Conservation (phyloP, 257 asterid genomes). For the Nicotiana paniculata region DNA sequence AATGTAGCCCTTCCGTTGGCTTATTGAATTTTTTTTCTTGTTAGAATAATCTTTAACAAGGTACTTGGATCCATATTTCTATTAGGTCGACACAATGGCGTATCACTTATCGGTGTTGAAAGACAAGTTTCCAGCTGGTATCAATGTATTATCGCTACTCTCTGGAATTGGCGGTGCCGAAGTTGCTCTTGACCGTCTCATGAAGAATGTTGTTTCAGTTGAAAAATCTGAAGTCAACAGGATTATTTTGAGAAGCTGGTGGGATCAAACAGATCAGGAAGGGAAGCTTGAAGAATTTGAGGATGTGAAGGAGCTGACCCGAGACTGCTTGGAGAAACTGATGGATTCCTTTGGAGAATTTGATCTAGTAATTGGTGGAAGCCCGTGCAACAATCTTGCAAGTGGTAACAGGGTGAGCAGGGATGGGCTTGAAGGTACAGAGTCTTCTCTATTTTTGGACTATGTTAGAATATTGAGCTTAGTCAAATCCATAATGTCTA, state of each 20-base stretch:
- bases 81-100: conserved; percentile 39
- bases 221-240: conserved; percentile 21
- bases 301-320: conserved; percentile 31
- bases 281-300: conserved; percentile 39
- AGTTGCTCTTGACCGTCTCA: conserved; percentile 55
- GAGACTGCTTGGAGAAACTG: conserved; percentile 15
- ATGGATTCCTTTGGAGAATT: conserved; percentile 26
- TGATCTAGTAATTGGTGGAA: conserved; percentile 33
- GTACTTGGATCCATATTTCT: not conserved
- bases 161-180: conserved; percentile 35
- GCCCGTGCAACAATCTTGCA: too few species aligned
- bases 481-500: conserved; percentile 12
- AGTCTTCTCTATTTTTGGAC: conserved; percentile 39
- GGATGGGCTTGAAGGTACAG: not conserved
- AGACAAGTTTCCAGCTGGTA: not conserved
- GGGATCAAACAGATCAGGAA: not conserved
- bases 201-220: conserved; percentile 49
- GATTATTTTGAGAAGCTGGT: too few species aligned
- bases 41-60: not conserved
- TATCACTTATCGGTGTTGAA: not conserved
- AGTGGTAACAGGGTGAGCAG: too few species aligned
- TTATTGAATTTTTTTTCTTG: not conserved
- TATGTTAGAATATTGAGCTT: conserved; percentile 33
- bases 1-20: not conserved
- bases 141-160: not conserved